A percentile compares a stretch with the other conserved stretches of the same genome.
Evolutionary conservation across 257 asterid genomes (phyloP).

Genomic region (Jacaranda mimosifolia): DNA sequence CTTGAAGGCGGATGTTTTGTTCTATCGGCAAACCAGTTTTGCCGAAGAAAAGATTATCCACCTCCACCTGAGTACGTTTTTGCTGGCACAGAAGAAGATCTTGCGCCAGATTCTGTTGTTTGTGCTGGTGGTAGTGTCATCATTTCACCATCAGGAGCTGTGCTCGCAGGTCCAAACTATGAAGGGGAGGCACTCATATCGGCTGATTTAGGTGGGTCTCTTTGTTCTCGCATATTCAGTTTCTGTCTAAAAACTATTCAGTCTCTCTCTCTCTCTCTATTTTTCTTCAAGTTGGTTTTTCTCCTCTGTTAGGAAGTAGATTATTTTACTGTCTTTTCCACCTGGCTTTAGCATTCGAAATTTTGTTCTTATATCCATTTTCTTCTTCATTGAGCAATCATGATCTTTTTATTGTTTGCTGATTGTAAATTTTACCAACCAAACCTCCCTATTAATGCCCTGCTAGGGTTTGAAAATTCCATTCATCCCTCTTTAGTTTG

Average conservation of each 20-base stretch:
- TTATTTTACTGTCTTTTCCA: slow-evolving; percentile 26
- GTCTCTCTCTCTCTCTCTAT: neutral
- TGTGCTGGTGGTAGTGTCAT: slow-evolving; percentile 97
- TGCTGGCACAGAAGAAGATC: slow-evolving; percentile 77
- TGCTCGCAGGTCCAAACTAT: slow-evolving; percentile 93
- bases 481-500: too few relatives aligned
- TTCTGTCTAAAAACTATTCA: neutral
- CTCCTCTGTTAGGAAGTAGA: slow-evolving; percentile 2
- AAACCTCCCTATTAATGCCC: neutral
- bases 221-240: neutral
- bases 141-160: slow-evolving; percentile 87
- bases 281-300: neutral
- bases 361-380: too few relatives aligned
- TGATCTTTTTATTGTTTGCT: too few relatives aligned
- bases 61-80: slow-evolving; percentile 89
- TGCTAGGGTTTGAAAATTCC: too few relatives aligned
- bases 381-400: too few relatives aligned
- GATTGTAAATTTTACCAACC: neutral
- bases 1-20: slow-evolving; percentile 97
- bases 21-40: slow-evolving; percentile 94
- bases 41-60: slow-evolving; percentile 92
- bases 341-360: neutral
- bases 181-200: slow-evolving; percentile 95
- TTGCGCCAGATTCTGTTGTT: slow-evolving; percentile 83
- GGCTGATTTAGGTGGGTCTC: slow-evolving; percentile 80